These are phyloP conservation scores for Erythrophleum fordii DNA, from an alignment of 306 rosid species.

Conservation along the genomic window DNA sequence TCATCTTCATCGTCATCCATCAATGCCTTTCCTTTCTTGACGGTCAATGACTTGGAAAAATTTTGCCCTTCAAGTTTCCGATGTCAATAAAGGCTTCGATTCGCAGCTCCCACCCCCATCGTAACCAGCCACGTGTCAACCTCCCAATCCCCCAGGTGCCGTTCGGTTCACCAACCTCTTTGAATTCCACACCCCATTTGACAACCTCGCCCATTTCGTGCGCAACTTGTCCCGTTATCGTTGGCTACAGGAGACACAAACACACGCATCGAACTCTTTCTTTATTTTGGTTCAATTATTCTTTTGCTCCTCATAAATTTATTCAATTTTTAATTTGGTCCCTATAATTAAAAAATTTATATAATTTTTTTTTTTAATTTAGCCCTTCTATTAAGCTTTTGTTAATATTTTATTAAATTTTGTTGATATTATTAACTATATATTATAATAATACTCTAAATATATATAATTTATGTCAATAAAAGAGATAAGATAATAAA, in stretches of 20 bases:
- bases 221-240: not conserved
- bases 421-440: no score
- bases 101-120: not conserved
- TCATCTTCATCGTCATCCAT: not conserved
- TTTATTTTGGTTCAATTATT: no score
- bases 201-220: not conserved
- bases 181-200: not conserved
- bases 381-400: no score
- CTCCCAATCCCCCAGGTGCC: not conserved
- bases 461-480: no score
- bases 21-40: not conserved
- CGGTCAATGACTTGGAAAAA: not conserved
- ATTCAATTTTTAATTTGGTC: no score
- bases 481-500: no score
- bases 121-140: not conserved
- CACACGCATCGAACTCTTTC: not conserved
- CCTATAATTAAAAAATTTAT: no score
- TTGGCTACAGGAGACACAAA: not conserved
- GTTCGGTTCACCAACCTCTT: not conserved
- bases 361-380: no score
- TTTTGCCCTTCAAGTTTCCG: not conserved
- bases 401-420: no score
- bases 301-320: no score
- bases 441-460: no score
- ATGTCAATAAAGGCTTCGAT: not conserved